Conservation (phyloP, 208 protist genomes). For the Leishmania arabica region DNA sequence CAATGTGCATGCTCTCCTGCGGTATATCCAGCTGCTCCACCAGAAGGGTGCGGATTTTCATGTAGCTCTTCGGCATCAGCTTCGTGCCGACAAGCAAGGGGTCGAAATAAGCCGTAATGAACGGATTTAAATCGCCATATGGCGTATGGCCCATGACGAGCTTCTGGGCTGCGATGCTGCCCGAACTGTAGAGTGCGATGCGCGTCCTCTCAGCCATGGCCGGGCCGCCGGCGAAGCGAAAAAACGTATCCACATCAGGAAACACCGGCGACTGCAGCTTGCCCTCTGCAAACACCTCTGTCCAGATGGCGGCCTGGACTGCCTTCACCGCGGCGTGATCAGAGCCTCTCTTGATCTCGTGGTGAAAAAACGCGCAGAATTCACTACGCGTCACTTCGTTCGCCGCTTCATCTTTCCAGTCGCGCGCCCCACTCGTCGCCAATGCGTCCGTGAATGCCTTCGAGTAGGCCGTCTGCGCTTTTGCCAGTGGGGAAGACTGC, state of each 20-base stretch:
- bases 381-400: slow-evolving; percentile 23
- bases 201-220: slow-evolving; percentile 4
- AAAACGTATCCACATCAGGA: slow-evolving; percentile 39
- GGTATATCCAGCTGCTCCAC: slow-evolving; percentile 20
- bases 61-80: slow-evolving; percentile 63
- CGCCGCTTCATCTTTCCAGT: slow-evolving; percentile 13
- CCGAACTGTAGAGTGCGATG: slow-evolving; percentile 87
- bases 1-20: slow-evolving; percentile 37
- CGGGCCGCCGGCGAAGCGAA: slow-evolving; percentile 15
- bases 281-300: slow-evolving; percentile 17
- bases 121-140: slow-evolving; percentile 69
- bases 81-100: slow-evolving; percentile 68
- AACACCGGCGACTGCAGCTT: slow-evolving; percentile 35
- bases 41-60: slow-evolving; percentile 50
- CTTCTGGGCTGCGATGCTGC: slow-evolving; percentile 68
- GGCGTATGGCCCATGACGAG: slow-evolving; percentile 67
- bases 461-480: not conserved
- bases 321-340: slow-evolving; percentile 56
- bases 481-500: slow-evolving; percentile 7
- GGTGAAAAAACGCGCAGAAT: slow-evolving; percentile 32
- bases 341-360: slow-evolving; percentile 19
- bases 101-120: slow-evolving; percentile 84
- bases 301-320: slow-evolving; percentile 77
- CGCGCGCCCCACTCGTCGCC: not conserved
- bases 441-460: slow-evolving; percentile 9